Conservation (phyloP, 306 rosid genomes). For the Dryas octopetala region DNA sequence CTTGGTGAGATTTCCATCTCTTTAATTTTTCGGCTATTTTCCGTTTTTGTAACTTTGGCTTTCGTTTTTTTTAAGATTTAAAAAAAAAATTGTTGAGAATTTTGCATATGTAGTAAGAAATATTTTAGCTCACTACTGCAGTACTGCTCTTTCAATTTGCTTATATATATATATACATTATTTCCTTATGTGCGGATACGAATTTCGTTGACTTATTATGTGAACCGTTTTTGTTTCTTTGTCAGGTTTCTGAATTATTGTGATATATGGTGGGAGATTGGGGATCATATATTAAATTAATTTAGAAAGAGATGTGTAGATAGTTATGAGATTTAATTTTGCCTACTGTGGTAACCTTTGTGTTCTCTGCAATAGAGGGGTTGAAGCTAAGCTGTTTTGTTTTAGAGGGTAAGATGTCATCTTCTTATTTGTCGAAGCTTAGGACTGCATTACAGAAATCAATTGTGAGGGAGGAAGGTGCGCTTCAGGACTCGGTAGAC, state of each 20-base stretch:
- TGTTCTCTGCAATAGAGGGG: conserved; percentile 28
- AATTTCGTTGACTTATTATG: not conserved
- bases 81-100: not conserved
- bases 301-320: conserved; percentile 35
- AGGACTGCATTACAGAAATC: conserved; percentile 49
- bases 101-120: not conserved
- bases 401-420: conserved; percentile 77
- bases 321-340: conserved; percentile 67
- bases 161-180: not conserved
- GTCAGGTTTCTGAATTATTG: conserved; percentile 39
- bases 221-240: conserved; percentile 5
- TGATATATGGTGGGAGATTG: conserved; percentile 9
- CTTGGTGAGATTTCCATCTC: conserved; percentile 24
- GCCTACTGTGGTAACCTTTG: conserved; percentile 30
- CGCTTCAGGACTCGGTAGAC: conserved; percentile 44
- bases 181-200: not conserved
- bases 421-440: conserved; percentile 53
- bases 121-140: not conserved
- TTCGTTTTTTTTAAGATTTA: not conserved
- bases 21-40: not conserved
- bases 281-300: conserved; percentile 6
- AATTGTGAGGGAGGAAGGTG: conserved; percentile 53
- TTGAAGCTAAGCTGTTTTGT: conserved; percentile 32
- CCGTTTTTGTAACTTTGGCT: not conserved
- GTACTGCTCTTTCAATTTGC: not conserved